Conservation (phyloP, 768 basidiomycete genomes). For the Mycena sanguinolenta region DNA sequence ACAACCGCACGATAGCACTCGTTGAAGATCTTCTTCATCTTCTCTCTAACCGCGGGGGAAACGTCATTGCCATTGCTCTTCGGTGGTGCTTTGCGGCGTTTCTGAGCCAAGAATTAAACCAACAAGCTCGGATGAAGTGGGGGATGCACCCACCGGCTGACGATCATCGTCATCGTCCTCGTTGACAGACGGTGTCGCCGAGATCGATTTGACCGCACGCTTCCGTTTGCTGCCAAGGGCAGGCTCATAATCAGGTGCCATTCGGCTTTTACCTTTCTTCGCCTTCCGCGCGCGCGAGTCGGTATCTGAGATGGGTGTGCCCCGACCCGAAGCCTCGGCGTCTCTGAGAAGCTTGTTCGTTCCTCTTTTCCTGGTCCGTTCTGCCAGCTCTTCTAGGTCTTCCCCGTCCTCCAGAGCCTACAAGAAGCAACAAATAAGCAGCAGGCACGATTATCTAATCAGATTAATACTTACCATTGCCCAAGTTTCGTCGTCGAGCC, state of each 20-base stretch:
- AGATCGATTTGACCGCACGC: slow-evolving; percentile 79
- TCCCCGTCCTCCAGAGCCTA: slow-evolving; percentile 87
- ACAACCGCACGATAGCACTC: slow-evolving; percentile 83
- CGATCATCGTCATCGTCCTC: slow-evolving; percentile 87
- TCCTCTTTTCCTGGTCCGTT: slow-evolving; percentile 73
- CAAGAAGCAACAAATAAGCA: slow-evolving; percentile 18
- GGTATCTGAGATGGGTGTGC: slow-evolving; percentile 74
- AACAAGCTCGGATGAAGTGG: slow-evolving; percentile 12
- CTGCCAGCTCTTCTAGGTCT: slow-evolving; percentile 80
- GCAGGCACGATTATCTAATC: slow-evolving; percentile 11
- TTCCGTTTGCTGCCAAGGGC: slow-evolving; percentile 78
- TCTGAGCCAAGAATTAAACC: slow-evolving; percentile 57
- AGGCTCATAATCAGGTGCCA: slow-evolving; percentile 60
- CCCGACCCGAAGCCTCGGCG: slow-evolving; percentile 70
- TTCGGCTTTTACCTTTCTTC: slow-evolving; percentile 72
- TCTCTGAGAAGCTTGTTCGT: slow-evolving; percentile 62
- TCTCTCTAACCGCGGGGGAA: slow-evolving; percentile 70
- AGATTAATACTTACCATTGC: slow-evolving; percentile 66
- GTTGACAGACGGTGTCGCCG: slow-evolving; percentile 81
- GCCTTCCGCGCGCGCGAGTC: slow-evolving; percentile 72
- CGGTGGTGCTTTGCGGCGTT: slow-evolving; percentile 85
- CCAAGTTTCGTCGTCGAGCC: slow-evolving; percentile 95
- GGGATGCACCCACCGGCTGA: slow-evolving; percentile 64
- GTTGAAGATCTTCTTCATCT: slow-evolving; percentile 87
- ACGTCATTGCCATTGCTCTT: slow-evolving; percentile 61